Percentiles rank a stretch among this genome's conserved stretches.
Evolutionary conservation across 139 green algal species (phyloP).

Genomic region (Chlamydomonas urium): DNA sequence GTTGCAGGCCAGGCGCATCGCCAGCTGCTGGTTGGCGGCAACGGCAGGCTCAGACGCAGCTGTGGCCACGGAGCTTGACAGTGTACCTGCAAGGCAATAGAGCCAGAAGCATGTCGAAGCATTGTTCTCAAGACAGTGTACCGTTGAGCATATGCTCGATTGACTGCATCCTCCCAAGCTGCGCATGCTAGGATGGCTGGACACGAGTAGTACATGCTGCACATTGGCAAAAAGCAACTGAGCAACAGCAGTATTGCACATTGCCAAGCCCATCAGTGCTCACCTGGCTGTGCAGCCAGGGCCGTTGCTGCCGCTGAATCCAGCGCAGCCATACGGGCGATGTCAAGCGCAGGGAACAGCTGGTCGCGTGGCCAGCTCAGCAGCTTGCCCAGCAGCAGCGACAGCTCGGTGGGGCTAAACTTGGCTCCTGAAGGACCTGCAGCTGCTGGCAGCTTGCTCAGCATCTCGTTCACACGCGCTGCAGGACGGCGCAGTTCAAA

Average conservation of each 20-base stretch:
- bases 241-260: no score
- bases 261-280: no score
- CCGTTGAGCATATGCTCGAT: neutral
- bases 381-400: slow-evolving; percentile 41
- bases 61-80: slow-evolving; percentile 35
- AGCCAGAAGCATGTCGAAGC: neutral
- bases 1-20: slow-evolving; percentile 59
- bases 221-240: no score
- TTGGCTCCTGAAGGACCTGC: slow-evolving; percentile 5
- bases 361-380: slow-evolving; percentile 58
- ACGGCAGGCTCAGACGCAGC: slow-evolving; percentile 20
- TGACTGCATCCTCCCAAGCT: neutral
- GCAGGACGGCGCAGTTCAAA: no score
- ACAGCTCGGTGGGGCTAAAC: slow-evolving; percentile 7
- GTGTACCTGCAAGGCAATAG: slow-evolving; percentile 14
- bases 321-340: slow-evolving; percentile 58
- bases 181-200: neutral
- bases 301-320: slow-evolving; percentile 10
- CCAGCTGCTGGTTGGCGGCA: slow-evolving; percentile 55
- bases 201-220: no score
- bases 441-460: slow-evolving; percentile 37
- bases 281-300: no score
- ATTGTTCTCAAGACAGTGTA: neutral
- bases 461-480: no score
- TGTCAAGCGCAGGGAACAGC: slow-evolving; percentile 74